A percentile compares a stretch with the other conserved stretches of the same genome.
Evolutionary conservation across 441 rosid genomes (phyloP).

Genomic region (Omphalea diandra): DNA sequence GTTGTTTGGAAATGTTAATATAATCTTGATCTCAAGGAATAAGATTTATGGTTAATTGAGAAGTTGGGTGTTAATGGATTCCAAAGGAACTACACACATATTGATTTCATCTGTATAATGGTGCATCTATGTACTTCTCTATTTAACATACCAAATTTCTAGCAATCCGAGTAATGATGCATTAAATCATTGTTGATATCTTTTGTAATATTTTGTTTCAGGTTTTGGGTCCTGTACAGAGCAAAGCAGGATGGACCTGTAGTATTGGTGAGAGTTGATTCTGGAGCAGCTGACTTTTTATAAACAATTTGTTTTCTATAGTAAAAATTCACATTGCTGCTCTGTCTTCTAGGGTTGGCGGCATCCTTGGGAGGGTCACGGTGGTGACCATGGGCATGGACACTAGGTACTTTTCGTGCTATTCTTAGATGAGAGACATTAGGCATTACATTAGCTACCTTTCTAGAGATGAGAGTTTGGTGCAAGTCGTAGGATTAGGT

Average conservation of each 20-base stretch:
- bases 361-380: conserved; percentile 98
- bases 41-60: neutral
- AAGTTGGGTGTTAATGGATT: too few relatives aligned
- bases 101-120: neutral
- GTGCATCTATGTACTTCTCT: neutral
- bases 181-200: neutral
- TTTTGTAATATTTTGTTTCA: conserved; percentile 30
- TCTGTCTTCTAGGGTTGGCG: conserved; percentile 73
- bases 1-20: neutral
- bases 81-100: neutral
- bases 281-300: neutral
- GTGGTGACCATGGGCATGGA: conserved; percentile 60
- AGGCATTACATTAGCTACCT: neutral
- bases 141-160: neutral
- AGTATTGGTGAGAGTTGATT: conserved; percentile 56
- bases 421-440: neutral
- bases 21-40: neutral
- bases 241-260: conserved; percentile 98
- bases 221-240: conserved; percentile 96
- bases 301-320: neutral
- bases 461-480: neutral
- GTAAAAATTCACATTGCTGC: conserved; percentile 11
- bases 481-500: neutral
- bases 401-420: conserved; percentile 47
- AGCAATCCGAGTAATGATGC: neutral